Percentiles rank a stretch among this genome's conserved stretches.
Evolutionary conservation across 495 filamentous ascomycete species (phyloP).

Genomic region (Penicillium simplicissimum): DNA sequence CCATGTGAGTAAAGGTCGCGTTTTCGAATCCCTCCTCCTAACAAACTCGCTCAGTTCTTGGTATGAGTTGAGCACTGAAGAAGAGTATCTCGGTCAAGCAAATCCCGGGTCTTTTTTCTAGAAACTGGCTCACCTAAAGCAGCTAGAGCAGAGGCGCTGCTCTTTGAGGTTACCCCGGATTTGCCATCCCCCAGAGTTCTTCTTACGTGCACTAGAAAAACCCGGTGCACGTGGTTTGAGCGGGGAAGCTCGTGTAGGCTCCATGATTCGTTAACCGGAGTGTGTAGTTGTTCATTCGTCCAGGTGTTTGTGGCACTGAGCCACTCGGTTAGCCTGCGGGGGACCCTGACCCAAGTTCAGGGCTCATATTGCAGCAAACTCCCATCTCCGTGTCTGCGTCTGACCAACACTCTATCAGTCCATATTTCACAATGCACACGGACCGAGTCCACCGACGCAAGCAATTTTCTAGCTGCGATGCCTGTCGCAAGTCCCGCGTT

Average conservation of each 20-base stretch:
- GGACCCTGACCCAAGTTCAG: background rate
- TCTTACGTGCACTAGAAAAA: background rate
- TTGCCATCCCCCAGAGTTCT: background rate
- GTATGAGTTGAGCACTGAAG: background rate
- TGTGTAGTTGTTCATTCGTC: background rate
- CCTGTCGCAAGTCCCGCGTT: slow-evolving; percentile 23
- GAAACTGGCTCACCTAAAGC: background rate
- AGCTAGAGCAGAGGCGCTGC: background rate
- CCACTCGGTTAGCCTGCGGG: slow-evolving; percentile 7
- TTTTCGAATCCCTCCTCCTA: too few relatives aligned
- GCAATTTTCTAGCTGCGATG: slow-evolving; percentile 25
- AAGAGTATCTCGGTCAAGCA: background rate
- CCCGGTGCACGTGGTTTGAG: background rate
- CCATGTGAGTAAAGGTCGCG: too few relatives aligned
- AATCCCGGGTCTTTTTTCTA: background rate
- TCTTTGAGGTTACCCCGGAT: background rate
- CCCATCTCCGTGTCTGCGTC: background rate
- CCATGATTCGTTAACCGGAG: background rate
- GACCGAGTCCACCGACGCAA: slow-evolving; percentile 17
- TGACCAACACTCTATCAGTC: background rate
- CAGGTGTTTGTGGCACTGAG: background rate
- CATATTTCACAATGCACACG: slow-evolving; percentile 3
- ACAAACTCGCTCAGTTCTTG: background rate
- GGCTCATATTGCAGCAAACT: background rate
- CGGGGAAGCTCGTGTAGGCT: background rate